Evolutionary conservation across 306 rosid species (phyloP), one percentile per base, ranked within the genome.

Genomic region (Carpinus viminea): DNA sequence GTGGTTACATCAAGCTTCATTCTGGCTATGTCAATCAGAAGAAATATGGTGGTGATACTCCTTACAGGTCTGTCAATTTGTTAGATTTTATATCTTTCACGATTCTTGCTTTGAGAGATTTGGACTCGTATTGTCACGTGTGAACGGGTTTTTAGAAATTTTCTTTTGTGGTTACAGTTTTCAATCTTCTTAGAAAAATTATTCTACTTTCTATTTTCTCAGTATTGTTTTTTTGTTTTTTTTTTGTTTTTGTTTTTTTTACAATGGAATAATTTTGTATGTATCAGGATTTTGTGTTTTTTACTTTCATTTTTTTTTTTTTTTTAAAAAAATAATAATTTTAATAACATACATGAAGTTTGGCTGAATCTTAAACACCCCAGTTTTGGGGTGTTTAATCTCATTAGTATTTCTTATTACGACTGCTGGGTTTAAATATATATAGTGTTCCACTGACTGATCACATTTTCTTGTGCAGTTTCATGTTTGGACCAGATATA

Each of bases 1-100:
- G 98, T 12, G 98, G 98, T 70, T 94, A 94, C 85, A 85, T 94
- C 72, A 94, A 94, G 87, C 97, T 95, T 78, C 89, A 84, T 54
- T 92, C 98, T 80, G 98, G 95, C 71, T 94, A 87, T 90, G 98
- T 95, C 78, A 95, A 92, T 87, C 98, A 95, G 78, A 95, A 91
- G 89, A 95, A 91, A 83, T 95, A 86, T 83, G 96, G 97, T 0
- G 98, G 96, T 52, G 98, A 95, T 80, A 91, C 98, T 60, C 98
- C 98, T 54, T 92, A 95, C 83, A 95, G 97, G 98, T 95, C 5
- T 24, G 83, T 76, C 38, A 26, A 47, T 41, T 75, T 76, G 76
- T 73, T 20, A 7, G 72, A 18, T 6, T 9, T 9, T 36, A 46
- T 61, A n/a, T 75, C 60, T 52, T 68, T 26, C 52, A 61, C 53